Evolutionary conservation across 805 yeast species (phyloP).

Genomic region (Teunomyces panamensis): DNA sequence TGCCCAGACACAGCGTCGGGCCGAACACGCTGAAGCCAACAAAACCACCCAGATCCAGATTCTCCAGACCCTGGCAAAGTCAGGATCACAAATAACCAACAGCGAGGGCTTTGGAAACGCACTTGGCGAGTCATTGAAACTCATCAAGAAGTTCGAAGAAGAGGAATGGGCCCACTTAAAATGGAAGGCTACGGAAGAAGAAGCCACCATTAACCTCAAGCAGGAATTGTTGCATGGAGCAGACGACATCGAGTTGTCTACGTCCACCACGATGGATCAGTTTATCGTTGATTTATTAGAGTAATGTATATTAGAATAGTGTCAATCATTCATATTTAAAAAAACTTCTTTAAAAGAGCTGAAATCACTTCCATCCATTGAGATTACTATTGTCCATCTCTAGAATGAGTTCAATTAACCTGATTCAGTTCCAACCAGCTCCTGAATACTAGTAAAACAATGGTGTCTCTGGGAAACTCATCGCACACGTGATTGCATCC

Average conservation of each 20-base stretch:
- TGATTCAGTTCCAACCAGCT: no score
- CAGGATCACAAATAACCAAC: conserved; percentile 17
- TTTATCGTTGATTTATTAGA: conserved; percentile 17
- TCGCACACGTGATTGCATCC: conserved; percentile 4
- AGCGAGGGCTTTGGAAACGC: conserved; percentile 27
- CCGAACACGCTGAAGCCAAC: conserved; percentile 32
- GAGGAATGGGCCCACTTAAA: conserved; percentile 36
- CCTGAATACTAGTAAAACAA: no score
- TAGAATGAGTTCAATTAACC: background rate
- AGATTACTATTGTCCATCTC: background rate
- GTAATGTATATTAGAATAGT: background rate
- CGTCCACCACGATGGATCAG: conserved; percentile 23
- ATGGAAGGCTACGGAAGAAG: conserved; percentile 24
- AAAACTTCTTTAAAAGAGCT: no score
- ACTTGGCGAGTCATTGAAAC: conserved; percentile 39
- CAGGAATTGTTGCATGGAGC: conserved; percentile 14
- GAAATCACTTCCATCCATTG: no score
- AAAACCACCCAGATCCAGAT: conserved; percentile 34
- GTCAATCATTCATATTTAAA: no score
- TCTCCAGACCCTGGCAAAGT: conserved; percentile 40
- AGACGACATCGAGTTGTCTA: conserved; percentile 14
- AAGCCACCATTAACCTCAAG: conserved; percentile 14
- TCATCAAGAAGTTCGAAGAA: conserved; percentile 38
- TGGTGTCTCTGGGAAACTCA: background rate
- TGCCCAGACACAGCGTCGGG: conserved; percentile 37